A percentile compares a stretch with the other conserved stretches of the same genome.
phyloP scores from a whole-genome alignment of 352 stramenopile species.

The Phytophthora sp. region DNA sequence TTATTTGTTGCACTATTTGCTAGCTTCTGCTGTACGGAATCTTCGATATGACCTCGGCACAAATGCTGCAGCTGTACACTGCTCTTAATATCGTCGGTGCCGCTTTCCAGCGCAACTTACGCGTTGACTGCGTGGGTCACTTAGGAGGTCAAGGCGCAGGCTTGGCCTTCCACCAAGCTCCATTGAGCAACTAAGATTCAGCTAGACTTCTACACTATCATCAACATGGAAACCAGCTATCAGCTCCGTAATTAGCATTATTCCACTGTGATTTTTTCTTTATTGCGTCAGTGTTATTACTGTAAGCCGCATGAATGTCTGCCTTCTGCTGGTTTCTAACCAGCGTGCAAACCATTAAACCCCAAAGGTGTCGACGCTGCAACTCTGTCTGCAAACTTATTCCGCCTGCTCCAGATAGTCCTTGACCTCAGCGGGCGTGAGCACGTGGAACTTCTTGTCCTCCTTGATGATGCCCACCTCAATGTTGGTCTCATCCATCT shows the following conservation, averaged over 20 bases:
- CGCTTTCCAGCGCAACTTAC: conserved; percentile 60
- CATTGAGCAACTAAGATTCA: conserved; percentile 28
- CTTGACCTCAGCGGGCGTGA: conserved; percentile 98
- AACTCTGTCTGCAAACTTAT: conserved; percentile 61
- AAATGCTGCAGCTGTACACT: conserved; percentile 75
- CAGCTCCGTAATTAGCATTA: conserved; percentile 13
- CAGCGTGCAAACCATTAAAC: conserved; percentile 21
- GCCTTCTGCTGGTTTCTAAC: conserved; percentile 10
- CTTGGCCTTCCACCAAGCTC: conserved; percentile 56
- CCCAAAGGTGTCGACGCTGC: conserved; percentile 26
- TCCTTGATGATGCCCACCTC: conserved; percentile 97
- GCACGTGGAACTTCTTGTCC: conserved; percentile 97
- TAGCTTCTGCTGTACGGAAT: conserved; percentile 73
- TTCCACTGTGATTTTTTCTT: conserved; percentile 29
- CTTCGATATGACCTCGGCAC: conserved; percentile 59
- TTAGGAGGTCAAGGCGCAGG: conserved; percentile 69
- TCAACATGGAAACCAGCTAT: not conserved
- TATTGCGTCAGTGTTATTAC: conserved; percentile 38
- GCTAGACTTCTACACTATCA: conserved; percentile 16
- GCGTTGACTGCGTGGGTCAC: conserved; percentile 82
- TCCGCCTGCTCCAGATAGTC: conserved; percentile 99
- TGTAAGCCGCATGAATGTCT: conserved; percentile 18
- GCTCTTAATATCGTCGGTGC: conserved; percentile 64
- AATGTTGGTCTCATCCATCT: conserved; percentile 99
- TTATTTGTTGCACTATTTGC: not conserved